phyloP scores from a whole-genome alignment of 768 basidiomycete species.

The Termitomyces sp. region DNA sequence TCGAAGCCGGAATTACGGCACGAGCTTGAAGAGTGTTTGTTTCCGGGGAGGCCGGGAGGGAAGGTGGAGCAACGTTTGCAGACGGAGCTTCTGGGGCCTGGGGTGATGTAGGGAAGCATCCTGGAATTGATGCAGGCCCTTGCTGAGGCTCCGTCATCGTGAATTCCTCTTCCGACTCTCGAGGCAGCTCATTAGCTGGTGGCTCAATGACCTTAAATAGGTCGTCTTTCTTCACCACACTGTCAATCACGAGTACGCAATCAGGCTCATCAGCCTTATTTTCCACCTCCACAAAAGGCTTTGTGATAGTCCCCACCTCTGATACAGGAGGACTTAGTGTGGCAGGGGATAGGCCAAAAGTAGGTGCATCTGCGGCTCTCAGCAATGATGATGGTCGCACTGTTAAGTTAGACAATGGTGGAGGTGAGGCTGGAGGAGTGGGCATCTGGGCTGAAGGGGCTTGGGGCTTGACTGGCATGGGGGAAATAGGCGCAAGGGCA shows the following conservation, averaged over 20 bases:
- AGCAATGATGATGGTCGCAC: constrained; percentile 31
- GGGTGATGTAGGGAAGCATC: neutral
- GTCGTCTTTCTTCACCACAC: neutral
- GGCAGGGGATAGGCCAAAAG: constrained; percentile 26
- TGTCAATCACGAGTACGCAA: neutral
- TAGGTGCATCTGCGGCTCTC: constrained; percentile 36
- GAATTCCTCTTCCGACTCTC: neutral
- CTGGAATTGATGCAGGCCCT: neutral
- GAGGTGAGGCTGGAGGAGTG: constrained; percentile 40
- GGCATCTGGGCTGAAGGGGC: constrained; percentile 25
- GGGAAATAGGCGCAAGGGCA: constrained; percentile 10
- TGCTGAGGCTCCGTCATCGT: neutral
- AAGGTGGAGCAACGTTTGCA: neutral
- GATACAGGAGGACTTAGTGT: neutral
- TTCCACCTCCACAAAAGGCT: neutral
- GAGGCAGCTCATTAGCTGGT: neutral
- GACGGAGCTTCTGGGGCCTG: constrained; percentile 1
- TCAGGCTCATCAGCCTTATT: neutral
- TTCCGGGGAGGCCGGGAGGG: neutral
- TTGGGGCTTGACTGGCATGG: constrained; percentile 6
- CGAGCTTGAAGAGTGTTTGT: neutral
- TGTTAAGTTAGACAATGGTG: constrained; percentile 1
- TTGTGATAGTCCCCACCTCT: neutral
- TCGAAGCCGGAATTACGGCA: neutral
- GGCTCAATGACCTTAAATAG: neutral